phyloP scores from a whole-genome alignment of 1,284 basidiomycete species.

The Waitea zeae region DNA sequence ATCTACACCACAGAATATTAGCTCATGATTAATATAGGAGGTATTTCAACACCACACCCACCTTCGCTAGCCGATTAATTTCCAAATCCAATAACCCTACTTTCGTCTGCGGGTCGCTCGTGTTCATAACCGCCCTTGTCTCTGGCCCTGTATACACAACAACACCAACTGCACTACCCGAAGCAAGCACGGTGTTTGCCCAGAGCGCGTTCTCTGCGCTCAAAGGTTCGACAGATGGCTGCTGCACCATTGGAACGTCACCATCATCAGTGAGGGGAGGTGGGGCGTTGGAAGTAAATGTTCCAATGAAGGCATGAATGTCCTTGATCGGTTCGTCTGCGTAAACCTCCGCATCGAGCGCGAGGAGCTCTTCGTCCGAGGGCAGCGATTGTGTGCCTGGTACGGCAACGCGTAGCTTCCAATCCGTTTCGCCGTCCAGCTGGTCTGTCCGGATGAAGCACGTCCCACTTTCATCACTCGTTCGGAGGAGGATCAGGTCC shows the following conservation, averaged over 20 bases:
- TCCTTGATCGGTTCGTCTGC: slow-evolving; percentile 95
- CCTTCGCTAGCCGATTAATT: slow-evolving; percentile 93
- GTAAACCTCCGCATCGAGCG: slow-evolving; percentile 72
- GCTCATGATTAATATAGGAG: slow-evolving; percentile 4
- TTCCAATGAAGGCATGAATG: slow-evolving; percentile 92
- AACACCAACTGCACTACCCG: slow-evolving; percentile 85
- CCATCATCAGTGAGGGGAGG: slow-evolving; percentile 26
- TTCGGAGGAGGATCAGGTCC: slow-evolving; percentile 82
- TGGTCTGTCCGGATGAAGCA: slow-evolving; percentile 98
- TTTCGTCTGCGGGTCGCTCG: slow-evolving; percentile 92
- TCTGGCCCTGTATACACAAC: slow-evolving; percentile 92
- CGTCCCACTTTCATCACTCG: slow-evolving; percentile 75
- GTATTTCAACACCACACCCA: slow-evolving; percentile 13
- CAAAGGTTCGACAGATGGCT: slow-evolving; percentile 58
- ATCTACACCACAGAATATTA: slow-evolving; percentile 36
- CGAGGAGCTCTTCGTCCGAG: slow-evolving; percentile 47
- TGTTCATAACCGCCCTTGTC: slow-evolving; percentile 98
- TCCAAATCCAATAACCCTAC: slow-evolving; percentile 86
- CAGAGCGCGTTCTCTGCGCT: slow-evolving; percentile 92
- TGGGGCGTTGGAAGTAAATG: slow-evolving; percentile 60
- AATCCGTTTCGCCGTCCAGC: slow-evolving; percentile 97
- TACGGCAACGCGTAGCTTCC: slow-evolving; percentile 91
- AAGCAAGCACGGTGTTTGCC: slow-evolving; percentile 95
- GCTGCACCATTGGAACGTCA: slow-evolving; percentile 35
- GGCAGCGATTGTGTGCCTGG: slow-evolving; percentile 66